A percentile compares a stretch with the other conserved stretches of the same genome.
Evolutionary conservation across 257 asterid genomes (phyloP).

Genomic region (Asclepias syriaca): DNA sequence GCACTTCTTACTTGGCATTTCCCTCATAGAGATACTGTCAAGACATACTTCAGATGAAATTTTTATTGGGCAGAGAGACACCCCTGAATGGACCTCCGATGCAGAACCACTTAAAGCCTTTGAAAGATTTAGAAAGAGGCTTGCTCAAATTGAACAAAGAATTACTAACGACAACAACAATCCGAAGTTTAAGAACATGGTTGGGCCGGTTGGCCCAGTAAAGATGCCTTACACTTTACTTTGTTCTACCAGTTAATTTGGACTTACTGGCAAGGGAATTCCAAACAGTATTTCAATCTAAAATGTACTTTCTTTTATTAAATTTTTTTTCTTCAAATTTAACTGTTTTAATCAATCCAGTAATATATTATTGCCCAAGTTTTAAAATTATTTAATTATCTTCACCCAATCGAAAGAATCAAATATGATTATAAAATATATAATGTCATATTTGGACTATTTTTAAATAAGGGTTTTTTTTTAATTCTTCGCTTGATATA

Average conservation of each 20-base stretch:
- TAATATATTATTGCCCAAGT: too few species aligned
- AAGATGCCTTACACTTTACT: conserved; percentile 67
- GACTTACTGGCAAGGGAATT: conserved; percentile 71
- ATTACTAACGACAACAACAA: conserved; percentile 35
- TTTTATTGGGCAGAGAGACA: not conserved
- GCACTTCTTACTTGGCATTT: not conserved
- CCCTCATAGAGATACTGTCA: not conserved
- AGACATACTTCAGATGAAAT: not conserved
- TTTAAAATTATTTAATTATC: too few species aligned
- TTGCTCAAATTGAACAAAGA: conserved; percentile 36
- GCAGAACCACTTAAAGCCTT: conserved; percentile 30
- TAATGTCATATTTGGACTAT: too few species aligned
- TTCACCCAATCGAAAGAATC: too few species aligned
- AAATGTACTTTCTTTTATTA: not conserved
- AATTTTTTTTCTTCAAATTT: too few species aligned
- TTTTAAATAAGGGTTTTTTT: too few species aligned
- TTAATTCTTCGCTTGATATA: too few species aligned
- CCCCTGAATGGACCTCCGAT: conserved; percentile 5
- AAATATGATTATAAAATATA: too few species aligned
- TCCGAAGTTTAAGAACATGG: conserved; percentile 41
- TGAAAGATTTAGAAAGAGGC: conserved; percentile 41
- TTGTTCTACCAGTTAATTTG: conserved; percentile 46
- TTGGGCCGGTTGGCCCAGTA: conserved; percentile 61
- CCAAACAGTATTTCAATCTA: conserved; percentile 54
- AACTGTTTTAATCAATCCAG: too few species aligned